Evolutionary conservation across 768 basidiomycete species (phyloP).

Genomic region (Exsudoporus frostii): DNA sequence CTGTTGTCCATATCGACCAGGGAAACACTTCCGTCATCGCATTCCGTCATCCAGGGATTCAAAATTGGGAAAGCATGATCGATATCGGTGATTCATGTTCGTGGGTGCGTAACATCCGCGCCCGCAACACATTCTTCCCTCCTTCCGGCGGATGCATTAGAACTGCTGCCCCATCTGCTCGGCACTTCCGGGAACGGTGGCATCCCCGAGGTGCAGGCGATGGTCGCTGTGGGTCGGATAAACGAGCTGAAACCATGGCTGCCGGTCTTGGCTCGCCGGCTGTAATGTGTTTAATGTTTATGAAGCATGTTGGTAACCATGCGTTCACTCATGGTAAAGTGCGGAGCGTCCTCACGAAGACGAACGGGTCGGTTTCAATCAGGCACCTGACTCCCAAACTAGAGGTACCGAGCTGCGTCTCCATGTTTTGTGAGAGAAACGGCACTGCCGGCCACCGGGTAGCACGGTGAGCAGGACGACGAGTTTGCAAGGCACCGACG

Average conservation of each 20-base stretch:
- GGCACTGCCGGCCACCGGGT: slow-evolving; percentile 1
- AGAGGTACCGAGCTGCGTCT: slow-evolving; percentile 1
- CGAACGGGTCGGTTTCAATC: slow-evolving; percentile 2
- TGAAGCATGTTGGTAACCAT: slow-evolving; percentile 4
- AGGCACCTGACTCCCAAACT: slow-evolving; percentile 5
- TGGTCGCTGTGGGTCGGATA: not conserved
- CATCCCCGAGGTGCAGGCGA: slow-evolving; percentile 1
- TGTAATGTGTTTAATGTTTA: not conserved
- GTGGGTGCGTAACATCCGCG: too few species aligned
- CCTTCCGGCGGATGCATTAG: slow-evolving; percentile 13
- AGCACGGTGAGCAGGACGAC: not conserved
- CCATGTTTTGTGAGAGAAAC: slow-evolving; percentile 12
- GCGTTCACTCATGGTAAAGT: slow-evolving; percentile 4
- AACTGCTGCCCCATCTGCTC: not conserved
- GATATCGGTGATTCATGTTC: slow-evolving; percentile 9
- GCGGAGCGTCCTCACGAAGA: slow-evolving; percentile 8
- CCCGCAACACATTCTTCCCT: too few species aligned
- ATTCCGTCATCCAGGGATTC: slow-evolving; percentile 16
- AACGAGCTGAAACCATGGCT: slow-evolving; percentile 8
- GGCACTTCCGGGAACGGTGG: not conserved
- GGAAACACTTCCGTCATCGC: slow-evolving; percentile 7
- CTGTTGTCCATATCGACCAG: not conserved
- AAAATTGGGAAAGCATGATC: slow-evolving; percentile 8
- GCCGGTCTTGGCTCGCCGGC: slow-evolving; percentile 1
- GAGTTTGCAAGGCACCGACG: slow-evolving; percentile 23